phyloP scores from a whole-genome alignment of 805 yeast species.

The Suhomyces faveliae region DNA sequence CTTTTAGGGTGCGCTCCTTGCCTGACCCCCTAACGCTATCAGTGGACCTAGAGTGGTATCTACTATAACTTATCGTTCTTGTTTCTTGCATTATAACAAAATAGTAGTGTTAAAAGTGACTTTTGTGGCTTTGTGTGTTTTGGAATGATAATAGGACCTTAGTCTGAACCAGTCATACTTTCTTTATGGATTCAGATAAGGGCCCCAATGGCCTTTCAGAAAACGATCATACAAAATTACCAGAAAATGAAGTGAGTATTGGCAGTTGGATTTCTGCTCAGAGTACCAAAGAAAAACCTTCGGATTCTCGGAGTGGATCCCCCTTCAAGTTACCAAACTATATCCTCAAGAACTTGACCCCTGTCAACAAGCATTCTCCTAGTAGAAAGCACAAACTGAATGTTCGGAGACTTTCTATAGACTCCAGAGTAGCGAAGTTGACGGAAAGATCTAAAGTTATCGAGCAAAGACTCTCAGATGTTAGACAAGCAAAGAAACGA shows the following conservation, averaged over 20 bases:
- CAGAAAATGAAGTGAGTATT: background rate
- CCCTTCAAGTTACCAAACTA: slow-evolving; percentile 8
- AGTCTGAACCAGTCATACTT: background rate
- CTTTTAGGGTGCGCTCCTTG: background rate
- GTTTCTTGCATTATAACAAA: background rate
- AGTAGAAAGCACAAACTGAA: background rate
- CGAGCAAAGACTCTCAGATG: background rate
- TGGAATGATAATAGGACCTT: background rate
- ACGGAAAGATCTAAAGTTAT: background rate
- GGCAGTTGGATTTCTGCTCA: background rate
- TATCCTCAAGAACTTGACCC: slow-evolving; percentile 10
- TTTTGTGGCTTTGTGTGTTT: too few species aligned
- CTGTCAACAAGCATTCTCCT: slow-evolving; percentile 3
- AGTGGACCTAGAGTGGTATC: background rate
- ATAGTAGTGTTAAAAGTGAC: background rate
- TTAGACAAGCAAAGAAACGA: slow-evolving; percentile 2
- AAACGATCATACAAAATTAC: background rate
- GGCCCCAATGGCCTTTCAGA: background rate
- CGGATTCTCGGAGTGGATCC: background rate
- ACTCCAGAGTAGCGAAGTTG: background rate
- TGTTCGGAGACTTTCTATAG: background rate
- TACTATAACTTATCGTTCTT: background rate
- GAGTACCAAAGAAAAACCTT: background rate
- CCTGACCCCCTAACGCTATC: background rate
- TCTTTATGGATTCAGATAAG: background rate